A percentile compares a stretch with the other conserved stretches of the same genome.
Conservation (phyloP, 805 yeast species). For the Metschnikowia baotianmanensis region DNA sequence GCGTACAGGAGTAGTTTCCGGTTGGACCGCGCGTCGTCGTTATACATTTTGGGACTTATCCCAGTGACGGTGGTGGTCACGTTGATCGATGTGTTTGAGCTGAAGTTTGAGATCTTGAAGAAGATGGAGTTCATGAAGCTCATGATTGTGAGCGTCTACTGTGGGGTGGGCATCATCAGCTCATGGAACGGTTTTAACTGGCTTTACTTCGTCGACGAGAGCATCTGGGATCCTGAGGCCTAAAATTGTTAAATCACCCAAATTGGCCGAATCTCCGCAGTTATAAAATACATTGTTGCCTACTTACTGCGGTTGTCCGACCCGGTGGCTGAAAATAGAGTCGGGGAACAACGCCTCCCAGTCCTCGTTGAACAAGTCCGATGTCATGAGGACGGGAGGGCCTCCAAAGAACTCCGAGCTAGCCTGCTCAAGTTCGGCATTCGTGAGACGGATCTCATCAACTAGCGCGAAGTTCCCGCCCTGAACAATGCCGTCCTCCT, state of each 20-base stretch:
- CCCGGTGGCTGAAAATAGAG: constrained; percentile 29
- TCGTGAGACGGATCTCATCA: constrained; percentile 4
- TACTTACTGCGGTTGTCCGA: constrained; percentile 2
- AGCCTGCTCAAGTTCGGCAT: constrained; percentile 16
- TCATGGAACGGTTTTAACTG: constrained; percentile 89
- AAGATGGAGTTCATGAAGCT: constrained; percentile 71
- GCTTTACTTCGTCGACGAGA: constrained; percentile 82
- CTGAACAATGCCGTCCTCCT: not conserved
- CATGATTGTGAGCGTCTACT: constrained; percentile 82
- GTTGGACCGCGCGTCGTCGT: constrained; percentile 60
- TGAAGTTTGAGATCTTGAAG: constrained; percentile 49
- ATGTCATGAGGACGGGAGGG: constrained; percentile 51
- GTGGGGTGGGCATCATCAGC: constrained; percentile 78
- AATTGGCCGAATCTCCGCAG: too few relatives aligned
- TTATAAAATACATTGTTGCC: not conserved
- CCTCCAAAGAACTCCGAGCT: constrained; percentile 47
- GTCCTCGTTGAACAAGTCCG: constrained; percentile 45
- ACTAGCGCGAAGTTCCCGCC: constrained; percentile 1
- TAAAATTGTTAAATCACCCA: not conserved
- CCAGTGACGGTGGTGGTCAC: constrained; percentile 53
- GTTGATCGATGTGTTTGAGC: constrained; percentile 53
- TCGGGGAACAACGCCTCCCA: constrained; percentile 53
- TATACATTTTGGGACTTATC: constrained; percentile 64
- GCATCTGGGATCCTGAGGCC: constrained; percentile 47
- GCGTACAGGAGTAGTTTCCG: constrained; percentile 35